Conservation (phyloP, 805 yeast genomes). For the Isabelozyma rhagii region DNA sequence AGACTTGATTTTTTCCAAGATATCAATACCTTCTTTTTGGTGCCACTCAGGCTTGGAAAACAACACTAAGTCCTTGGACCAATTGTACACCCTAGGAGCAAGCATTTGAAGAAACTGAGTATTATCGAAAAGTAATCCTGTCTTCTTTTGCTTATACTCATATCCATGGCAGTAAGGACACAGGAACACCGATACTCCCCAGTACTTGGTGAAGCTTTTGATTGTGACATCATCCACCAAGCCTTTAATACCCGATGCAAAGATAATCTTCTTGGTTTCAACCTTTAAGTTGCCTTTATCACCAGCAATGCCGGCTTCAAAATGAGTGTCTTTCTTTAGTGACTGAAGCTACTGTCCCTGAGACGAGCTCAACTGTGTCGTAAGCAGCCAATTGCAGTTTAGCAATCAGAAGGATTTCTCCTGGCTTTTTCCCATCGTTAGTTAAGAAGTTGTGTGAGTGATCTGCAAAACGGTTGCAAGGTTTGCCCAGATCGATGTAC, state of each 20-base stretch:
- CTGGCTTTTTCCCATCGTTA: constrained; percentile 9
- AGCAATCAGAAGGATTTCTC: constrained; percentile 1
- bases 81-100: constrained; percentile 5
- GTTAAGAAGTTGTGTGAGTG: constrained; percentile 10
- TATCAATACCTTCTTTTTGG: background rate
- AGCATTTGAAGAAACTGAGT: constrained; percentile 1
- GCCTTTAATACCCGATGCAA: constrained; percentile 11
- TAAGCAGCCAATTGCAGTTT: constrained; percentile 3
- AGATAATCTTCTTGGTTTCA: constrained; percentile 3
- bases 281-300: background rate
- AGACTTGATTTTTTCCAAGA: background rate
- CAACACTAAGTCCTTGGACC: constrained; percentile 7
- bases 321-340: background rate
- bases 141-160: constrained; percentile 6
- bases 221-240: constrained; percentile 4
- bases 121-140: constrained; percentile 4
- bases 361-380: background rate
- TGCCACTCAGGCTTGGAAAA: constrained; percentile 1
- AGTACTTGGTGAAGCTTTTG: constrained; percentile 7
- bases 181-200: constrained; percentile 11
- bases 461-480: constrained; percentile 11
- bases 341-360: constrained; percentile 4
- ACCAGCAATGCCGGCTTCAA: background rate
- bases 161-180: constrained; percentile 13
- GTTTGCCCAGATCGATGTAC: constrained; percentile 8